These are phyloP conservation scores for Paradendryphiella salina DNA, from an alignment of 2,329 filamentous ascomycete species.

Conservation along the genomic window DNA sequence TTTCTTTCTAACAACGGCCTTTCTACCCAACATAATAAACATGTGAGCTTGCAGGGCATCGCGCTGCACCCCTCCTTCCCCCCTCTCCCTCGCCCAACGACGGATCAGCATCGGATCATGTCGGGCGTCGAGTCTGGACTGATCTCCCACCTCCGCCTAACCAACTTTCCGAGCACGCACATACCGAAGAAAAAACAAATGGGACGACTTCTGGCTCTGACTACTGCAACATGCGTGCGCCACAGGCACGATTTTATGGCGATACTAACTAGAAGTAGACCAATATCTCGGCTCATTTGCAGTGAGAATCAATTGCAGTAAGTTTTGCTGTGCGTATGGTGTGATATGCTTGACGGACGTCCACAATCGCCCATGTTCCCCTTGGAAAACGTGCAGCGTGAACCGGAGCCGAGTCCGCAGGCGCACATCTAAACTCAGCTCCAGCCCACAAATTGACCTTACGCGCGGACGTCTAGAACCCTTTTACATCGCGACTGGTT, in stretches of 20 bases:
- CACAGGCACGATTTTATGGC: no score
- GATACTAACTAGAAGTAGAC: background rate
- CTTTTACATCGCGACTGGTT: background rate
- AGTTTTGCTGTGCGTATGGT: background rate
- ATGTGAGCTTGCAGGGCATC: background rate
- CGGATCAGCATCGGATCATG: background rate
- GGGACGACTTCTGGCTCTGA: no score
- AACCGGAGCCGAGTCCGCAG: no score
- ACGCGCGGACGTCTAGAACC: background rate
- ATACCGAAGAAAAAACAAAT: no score
- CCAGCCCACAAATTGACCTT: background rate
- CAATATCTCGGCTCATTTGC: background rate
- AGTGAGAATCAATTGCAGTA: background rate
- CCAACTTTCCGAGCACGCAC: no score
- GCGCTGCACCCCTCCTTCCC: background rate
- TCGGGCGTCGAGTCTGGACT: background rate
- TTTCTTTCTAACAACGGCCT: background rate
- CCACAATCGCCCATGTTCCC: background rate
- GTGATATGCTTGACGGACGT: background rate
- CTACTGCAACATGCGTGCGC: no score
- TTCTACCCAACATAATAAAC: no score
- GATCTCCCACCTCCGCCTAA: no score
- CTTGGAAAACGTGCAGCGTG: no score
- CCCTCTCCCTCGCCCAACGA: background rate
- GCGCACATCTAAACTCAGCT: background rate